Percentiles rank a stretch among this genome's conserved stretches.
Evolutionary conservation across 345 rosid genomes (phyloP).

Genomic region (Syzygium jambos): DNA sequence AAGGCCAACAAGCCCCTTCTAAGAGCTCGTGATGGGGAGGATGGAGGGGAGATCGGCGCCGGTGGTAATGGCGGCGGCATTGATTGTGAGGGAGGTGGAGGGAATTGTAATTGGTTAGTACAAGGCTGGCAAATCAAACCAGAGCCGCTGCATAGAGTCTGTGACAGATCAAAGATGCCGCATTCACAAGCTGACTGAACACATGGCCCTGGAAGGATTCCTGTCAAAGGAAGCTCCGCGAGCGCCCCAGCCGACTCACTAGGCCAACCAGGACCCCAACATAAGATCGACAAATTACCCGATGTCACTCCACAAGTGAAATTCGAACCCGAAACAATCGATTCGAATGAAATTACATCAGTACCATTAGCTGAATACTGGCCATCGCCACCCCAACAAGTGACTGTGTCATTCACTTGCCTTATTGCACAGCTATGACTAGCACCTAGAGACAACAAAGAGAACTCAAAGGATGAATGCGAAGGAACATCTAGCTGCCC

Average conservation of each 20-base stretch:
- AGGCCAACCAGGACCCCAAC: conserved; percentile 76
- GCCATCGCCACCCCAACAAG: conserved; percentile 74
- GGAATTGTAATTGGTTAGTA: background rate
- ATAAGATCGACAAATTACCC: conserved; percentile 31
- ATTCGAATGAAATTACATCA: conserved; percentile 31
- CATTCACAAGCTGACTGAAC: conserved; percentile 37
- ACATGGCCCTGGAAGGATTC: conserved; percentile 74
- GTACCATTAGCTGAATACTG: conserved; percentile 19
- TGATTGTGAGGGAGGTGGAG: conserved; percentile 1
- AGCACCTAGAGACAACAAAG: conserved; percentile 51
- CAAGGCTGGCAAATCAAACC: conserved; percentile 50
- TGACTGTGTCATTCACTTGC: conserved; percentile 28
- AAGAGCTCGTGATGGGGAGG: conserved; percentile 26
- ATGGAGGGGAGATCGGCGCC: conserved; percentile 8
- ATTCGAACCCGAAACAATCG: conserved; percentile 58
- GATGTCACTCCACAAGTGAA: conserved; percentile 63
- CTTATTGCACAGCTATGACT: conserved; percentile 57
- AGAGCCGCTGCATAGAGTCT: conserved; percentile 38
- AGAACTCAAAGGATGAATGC: conserved; percentile 19
- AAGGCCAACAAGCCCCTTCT: conserved; percentile 61
- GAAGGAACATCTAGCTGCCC: conserved; percentile 55
- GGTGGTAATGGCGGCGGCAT: background rate
- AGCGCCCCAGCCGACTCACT: background rate
- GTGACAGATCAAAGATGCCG: conserved; percentile 34
- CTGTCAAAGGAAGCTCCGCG: conserved; percentile 20